A percentile compares a stretch with the other conserved stretches of the same genome.
Conservation (phyloP, 1,284 basidiomycete genomes). For the Microbotryomycetes sp. region DNA sequence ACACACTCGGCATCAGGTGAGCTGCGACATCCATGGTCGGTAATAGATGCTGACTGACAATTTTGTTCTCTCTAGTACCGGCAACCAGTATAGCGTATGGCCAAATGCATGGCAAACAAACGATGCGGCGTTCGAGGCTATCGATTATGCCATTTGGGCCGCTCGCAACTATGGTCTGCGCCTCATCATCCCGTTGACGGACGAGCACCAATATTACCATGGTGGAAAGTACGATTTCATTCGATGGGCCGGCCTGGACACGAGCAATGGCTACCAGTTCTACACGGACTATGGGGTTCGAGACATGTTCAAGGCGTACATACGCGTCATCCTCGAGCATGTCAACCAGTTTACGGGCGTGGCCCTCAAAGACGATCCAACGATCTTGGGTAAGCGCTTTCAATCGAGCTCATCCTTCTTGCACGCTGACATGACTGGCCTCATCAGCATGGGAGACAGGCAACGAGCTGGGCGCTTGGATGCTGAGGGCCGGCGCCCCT, state of each 20-base stretch:
- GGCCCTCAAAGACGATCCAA: constrained; percentile 29
- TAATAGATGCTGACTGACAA: neutral
- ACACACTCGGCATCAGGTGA: constrained; percentile 38
- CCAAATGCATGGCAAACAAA: constrained; percentile 33
- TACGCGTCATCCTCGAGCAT: constrained; percentile 30
- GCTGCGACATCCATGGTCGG: neutral
- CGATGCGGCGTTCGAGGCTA: constrained; percentile 38
- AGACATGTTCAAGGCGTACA: constrained; percentile 33
- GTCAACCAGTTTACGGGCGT: constrained; percentile 33
- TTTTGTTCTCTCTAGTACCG: constrained; percentile 18
- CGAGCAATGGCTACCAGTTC: constrained; percentile 28
- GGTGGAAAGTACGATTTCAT: constrained; percentile 33
- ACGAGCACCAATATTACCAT: constrained; percentile 22
- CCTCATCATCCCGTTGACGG: constrained; percentile 41
- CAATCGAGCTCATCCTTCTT: neutral
- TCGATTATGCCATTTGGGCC: constrained; percentile 42
- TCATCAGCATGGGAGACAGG: constrained; percentile 41
- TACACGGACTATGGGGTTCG: constrained; percentile 17
- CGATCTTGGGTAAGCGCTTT: constrained; percentile 26
- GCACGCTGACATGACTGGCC: neutral
- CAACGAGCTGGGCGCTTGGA: constrained; percentile 40
- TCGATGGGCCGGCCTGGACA: constrained; percentile 29
- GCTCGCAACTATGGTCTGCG: constrained; percentile 40
- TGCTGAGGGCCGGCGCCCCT: constrained; percentile 37
- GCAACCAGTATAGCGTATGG: constrained; percentile 25